Percentiles rank a stretch among this genome's conserved stretches.
Conservation (phyloP, 331 rosid species). For the Quercus phellos region DNA sequence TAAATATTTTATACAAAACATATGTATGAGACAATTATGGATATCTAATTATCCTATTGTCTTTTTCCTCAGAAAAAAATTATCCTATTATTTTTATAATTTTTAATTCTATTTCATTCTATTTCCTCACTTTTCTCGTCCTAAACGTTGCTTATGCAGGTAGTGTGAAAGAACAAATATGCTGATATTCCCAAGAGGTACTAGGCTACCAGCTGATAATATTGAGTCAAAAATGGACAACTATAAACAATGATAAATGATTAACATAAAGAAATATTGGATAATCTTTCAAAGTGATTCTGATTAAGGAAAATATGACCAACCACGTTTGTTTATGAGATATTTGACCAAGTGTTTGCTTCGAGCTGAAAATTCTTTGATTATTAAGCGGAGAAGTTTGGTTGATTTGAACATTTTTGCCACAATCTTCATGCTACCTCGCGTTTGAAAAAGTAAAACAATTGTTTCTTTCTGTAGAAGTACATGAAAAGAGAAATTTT, state of each 20-base stretch:
- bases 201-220: not conserved
- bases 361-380: not conserved
- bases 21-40: too few relatives aligned
- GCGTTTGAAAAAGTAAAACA: not conserved
- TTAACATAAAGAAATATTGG: not conserved
- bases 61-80: too few relatives aligned
- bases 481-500: too few relatives aligned
- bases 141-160: not conserved
- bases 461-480: too few relatives aligned
- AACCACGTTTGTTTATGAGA: not conserved
- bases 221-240: not conserved
- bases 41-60: too few relatives aligned
- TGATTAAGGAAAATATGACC: not conserved
- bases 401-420: not conserved
- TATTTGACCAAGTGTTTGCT: not conserved
- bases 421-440: not conserved
- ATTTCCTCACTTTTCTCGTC: not conserved
- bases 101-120: not conserved
- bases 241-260: not conserved
- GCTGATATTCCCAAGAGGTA: not conserved
- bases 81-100: not conserved
- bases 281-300: not conserved
- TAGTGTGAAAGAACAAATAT: not conserved
- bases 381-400: not conserved
- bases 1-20: too few relatives aligned